Base-by-base conservation (phyloP, 805 yeast genomes). In the Cyberlindnera mrakii region DNA sequence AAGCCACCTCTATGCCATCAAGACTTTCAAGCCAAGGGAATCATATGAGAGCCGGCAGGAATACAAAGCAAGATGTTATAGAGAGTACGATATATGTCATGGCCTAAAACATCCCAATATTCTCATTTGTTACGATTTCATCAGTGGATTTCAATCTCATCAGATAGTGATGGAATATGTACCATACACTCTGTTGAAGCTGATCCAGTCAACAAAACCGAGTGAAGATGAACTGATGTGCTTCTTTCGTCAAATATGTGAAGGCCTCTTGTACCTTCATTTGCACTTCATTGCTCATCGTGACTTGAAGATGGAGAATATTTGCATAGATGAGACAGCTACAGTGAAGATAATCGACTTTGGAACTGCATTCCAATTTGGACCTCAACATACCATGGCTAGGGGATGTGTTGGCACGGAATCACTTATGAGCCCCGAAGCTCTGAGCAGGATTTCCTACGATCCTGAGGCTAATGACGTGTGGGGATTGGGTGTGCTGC, bases 381-480 rank as follows among this genome's bases (percentile, higher is more conserved):
- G 75, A 30, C 57, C 65, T 6, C 71, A 71, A 37, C 71, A 75
- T 17, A 74, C 78, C 7, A 64, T 69, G 39, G 89, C 96, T 0
- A 71, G 74, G 16, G 98, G 98, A 2, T 72, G 88, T 10, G 95
- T 88, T 9, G 98, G 99, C 6, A 84, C 95, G 2, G 97, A 90
- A 60, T 95, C 96, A 1, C 85, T 91, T 56, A 68, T 89, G 43
- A 90, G 96, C 0, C 98, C 98, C 0, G 98, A 91, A 59, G 71
- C 90, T 46, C 68, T 88, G n/a, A 67, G 70, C 34, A 71, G 78
- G 40, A 73, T 78, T 41, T 77, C 78, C 31, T 89, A 89, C 59
- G 79, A 79, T 30, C 96, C 96, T 0, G 72, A 74, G 46, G 78
- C 81, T 45, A 80, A 81, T 5, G 99, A 91, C 61, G 80, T 86